Base-by-base conservation (phyloP, 441 rosid species). In the Geranium incanum region DNA sequence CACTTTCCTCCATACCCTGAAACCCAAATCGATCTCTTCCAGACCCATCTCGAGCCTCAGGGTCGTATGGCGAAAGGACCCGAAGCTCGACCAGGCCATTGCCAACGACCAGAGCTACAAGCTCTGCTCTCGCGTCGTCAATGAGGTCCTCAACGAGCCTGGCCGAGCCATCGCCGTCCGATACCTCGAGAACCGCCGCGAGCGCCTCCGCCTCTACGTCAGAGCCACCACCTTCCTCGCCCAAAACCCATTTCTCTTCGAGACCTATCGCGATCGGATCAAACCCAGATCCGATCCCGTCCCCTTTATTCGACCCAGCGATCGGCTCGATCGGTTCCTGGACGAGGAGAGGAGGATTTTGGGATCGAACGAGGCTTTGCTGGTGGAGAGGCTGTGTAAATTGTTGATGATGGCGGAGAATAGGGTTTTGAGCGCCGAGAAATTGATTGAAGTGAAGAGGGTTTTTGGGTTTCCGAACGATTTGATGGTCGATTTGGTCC, bases 401-500 rank as follows among this genome's bases (percentile, higher is more conserved):
- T 76, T 94, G 82, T 69, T 94, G 84, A 89, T 89, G 96, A 90
- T 88, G 96, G 78, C 97, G 1, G 89, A 83, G 37, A 79, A 85
- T 68, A 85, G 80, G 72, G 86, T 89, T 0, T 72, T 90, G 64
- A 86, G 85, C 72, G 84, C 80, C 0, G 95, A 90, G 74, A 89
- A 89, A 68, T 74, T 90, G 67, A 84, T 87, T 68, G 90, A 90
- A 36, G 92, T 85, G 43, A 94, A 89, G 84, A 82, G 95, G 74
- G 97, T 90, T 48, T 90, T 90, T 13, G 97, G 97, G 15, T 90
- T 92, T 16, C 94, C 97, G 0, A 83, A 80, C 71, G 91, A 88
- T 83, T 89, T 94, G 78, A 68, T 89, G 78, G 86, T 80, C 39
- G 80, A 71, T 38, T 78, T 94, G 77, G 86, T 94, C 71, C 84